Conservation (phyloP, 495 filamentous ascomycete species). For the Penicillium malachiteum region DNA sequence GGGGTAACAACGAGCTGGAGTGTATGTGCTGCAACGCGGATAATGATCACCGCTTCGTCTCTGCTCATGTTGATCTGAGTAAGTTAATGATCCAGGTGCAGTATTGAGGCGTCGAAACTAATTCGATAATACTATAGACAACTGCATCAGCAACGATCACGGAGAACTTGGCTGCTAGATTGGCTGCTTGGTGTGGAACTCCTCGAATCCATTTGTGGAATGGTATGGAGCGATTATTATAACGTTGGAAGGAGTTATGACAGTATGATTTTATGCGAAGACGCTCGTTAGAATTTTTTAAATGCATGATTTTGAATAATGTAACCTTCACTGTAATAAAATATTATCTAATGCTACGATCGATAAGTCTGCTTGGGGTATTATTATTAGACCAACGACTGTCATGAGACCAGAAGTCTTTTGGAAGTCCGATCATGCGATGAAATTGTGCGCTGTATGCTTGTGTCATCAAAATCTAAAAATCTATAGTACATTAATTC, state of each 20-base stretch:
- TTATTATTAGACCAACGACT: not conserved
- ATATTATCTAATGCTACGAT: not conserved
- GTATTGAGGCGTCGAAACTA: not conserved
- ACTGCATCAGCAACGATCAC: conserved; percentile 25
- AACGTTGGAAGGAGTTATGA: not conserved
- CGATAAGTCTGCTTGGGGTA: not conserved
- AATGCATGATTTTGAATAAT: not conserved
- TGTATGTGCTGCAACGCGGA: conserved; percentile 21
- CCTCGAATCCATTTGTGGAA: too few relatives aligned
- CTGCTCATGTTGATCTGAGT: conserved; percentile 20
- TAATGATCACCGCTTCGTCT: conserved; percentile 12
- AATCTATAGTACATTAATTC: too few relatives aligned
- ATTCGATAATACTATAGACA: conserved; percentile 8
- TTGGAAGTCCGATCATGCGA: too few relatives aligned
- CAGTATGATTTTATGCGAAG: conserved; percentile 5
- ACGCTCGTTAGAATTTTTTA: conserved; percentile 4
- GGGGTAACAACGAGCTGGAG: conserved; percentile 16
- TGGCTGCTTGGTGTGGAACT: not conserved
- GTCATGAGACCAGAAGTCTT: too few relatives aligned
- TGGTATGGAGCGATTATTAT: not conserved
- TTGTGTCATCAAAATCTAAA: not conserved
- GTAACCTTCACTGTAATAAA: not conserved
- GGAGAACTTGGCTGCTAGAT: conserved; percentile 21
- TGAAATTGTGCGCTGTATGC: not conserved
- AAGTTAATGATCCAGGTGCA: not conserved